Conservation (phyloP, 371 early-diverging fungal species). For the Mortierella sp. region DNA sequence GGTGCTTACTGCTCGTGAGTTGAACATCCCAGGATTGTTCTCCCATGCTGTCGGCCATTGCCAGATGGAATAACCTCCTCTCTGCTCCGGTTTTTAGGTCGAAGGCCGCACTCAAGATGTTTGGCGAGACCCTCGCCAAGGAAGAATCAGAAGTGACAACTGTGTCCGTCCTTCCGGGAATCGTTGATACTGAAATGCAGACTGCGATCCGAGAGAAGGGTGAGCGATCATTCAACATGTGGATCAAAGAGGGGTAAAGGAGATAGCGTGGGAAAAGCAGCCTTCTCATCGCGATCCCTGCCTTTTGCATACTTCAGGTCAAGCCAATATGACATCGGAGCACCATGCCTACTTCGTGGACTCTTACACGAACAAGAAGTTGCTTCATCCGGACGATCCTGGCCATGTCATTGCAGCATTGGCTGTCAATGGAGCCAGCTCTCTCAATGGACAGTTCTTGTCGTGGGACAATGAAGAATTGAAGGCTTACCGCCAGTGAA, state of each 20-base stretch:
- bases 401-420: slow-evolving; percentile 53
- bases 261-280: not conserved
- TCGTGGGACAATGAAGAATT: slow-evolving; percentile 48
- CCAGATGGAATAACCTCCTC: no score
- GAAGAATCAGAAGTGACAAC: slow-evolving; percentile 81
- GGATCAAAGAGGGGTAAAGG: not conserved
- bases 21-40: not conserved
- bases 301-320: no score
- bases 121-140: slow-evolving; percentile 67
- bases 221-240: slow-evolving; percentile 7
- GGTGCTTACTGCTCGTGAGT: slow-evolving; percentile 73
- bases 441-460: slow-evolving; percentile 51
- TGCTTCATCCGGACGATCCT: slow-evolving; percentile 52
- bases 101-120: slow-evolving; percentile 89
- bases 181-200: slow-evolving; percentile 94
- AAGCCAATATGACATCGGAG: slow-evolving; percentile 24
- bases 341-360: slow-evolving; percentile 43
- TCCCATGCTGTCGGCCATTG: no score
- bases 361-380: slow-evolving; percentile 23
- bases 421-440: slow-evolving; percentile 35
- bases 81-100: slow-evolving; percentile 57
- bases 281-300: not conserved
- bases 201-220: slow-evolving; percentile 68
- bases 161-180: slow-evolving; percentile 86
- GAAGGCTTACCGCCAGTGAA: slow-evolving; percentile 12